Evolutionary conservation across 2,329 filamentous ascomycete genomes (phyloP).

Genomic region (Pseudogymnoascus sp.): DNA sequence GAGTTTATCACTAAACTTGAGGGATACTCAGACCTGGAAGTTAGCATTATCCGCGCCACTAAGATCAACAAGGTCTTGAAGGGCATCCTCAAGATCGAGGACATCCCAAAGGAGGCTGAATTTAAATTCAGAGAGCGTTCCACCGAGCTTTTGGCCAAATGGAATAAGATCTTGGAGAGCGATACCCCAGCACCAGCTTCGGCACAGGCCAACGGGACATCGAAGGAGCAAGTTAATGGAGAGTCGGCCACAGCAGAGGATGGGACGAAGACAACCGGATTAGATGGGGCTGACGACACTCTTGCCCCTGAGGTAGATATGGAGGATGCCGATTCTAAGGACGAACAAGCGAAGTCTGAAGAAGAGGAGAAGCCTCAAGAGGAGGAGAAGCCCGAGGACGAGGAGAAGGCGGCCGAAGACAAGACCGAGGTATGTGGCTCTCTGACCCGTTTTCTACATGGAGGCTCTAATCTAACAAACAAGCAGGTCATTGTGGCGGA

Average conservation of each 20-base stretch:
- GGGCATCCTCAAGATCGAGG: constrained; percentile 78
- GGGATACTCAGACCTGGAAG: constrained; percentile 53
- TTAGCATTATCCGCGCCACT: constrained; percentile 78
- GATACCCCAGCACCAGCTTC: constrained; percentile 42
- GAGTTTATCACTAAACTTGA: constrained; percentile 64
- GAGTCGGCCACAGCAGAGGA: constrained; percentile 29
- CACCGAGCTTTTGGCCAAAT: constrained; percentile 71
- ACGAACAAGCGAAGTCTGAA: constrained; percentile 37
- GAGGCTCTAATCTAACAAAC: neutral
- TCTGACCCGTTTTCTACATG: neutral
- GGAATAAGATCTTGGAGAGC: constrained; percentile 74
- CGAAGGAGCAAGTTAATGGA: constrained; percentile 37
- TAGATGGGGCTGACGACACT: constrained; percentile 24
- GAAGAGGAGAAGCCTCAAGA: constrained; percentile 25
- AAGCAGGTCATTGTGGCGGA: neutral
- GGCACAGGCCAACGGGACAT: constrained; percentile 25
- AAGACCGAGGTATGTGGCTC: constrained; percentile 9
- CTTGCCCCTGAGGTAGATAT: constrained; percentile 27
- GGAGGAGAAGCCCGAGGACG: constrained; percentile 12
- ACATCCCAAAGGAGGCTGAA: constrained; percentile 81
- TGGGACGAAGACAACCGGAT: constrained; percentile 26
- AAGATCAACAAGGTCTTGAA: constrained; percentile 99
- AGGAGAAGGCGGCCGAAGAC: constrained; percentile 10
- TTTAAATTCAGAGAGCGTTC: constrained; percentile 85
- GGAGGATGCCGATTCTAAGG: constrained; percentile 35